phyloP scores from a whole-genome alignment of 2,329 filamentous ascomycete species.

The Samsoniella hepiali region DNA sequence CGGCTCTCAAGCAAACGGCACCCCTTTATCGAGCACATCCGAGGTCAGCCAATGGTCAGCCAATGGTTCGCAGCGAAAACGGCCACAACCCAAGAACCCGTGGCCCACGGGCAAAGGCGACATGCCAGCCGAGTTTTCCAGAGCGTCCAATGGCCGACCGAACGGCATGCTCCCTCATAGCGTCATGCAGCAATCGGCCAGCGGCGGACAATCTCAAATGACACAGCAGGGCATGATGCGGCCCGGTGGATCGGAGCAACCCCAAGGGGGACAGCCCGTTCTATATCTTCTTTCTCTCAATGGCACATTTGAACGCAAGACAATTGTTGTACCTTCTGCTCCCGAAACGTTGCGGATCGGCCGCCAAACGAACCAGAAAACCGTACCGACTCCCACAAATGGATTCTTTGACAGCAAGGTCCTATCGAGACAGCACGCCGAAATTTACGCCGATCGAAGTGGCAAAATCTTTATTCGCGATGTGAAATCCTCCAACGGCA shows the following conservation, averaged over 20 bases:
- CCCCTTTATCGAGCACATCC: constrained; percentile 43
- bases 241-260: constrained; percentile 58
- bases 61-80: constrained; percentile 49
- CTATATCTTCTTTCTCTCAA: constrained; percentile 88
- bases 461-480: constrained; percentile 96
- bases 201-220: constrained; percentile 32
- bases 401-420: constrained; percentile 99
- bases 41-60: constrained; percentile 51
- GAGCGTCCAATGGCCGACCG: constrained; percentile 40
- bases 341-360: constrained; percentile 96
- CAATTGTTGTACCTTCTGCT: constrained; percentile 85
- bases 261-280: constrained; percentile 67
- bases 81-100: constrained; percentile 47
- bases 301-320: constrained; percentile 94
- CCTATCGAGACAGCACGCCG: constrained; percentile 89
- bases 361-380: constrained; percentile 95
- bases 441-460: constrained; percentile 82
- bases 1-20: constrained; percentile 61
- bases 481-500: constrained; percentile 97
- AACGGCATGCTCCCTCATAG: constrained; percentile 41
- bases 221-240: constrained; percentile 55
- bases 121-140: constrained; percentile 44
- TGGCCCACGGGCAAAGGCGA: constrained; percentile 51
- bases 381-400: constrained; percentile 83
- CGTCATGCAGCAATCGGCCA: constrained; percentile 31